Base-by-base conservation (phyloP, 1,284 basidiomycete genomes). In the Xerocomus cyaneibrunnescens region DNA sequence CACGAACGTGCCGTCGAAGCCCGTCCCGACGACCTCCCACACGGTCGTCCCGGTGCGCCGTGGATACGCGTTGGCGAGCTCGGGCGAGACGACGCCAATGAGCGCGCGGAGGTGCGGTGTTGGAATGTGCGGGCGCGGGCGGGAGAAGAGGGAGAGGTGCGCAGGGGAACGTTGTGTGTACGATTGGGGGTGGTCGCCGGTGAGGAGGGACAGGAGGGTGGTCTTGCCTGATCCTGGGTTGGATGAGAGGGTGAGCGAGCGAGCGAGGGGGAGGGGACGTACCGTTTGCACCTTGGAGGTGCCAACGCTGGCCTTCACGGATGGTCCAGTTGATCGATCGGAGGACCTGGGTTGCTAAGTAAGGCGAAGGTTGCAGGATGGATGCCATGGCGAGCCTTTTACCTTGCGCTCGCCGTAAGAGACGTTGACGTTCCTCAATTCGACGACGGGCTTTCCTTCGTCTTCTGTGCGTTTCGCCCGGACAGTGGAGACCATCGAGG, bases 151-250 rank as follows among this genome's bases (percentile, higher is more conserved):
- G 3, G 77, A 74, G 8, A 98, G 79, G 16, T 88, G 73, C 21
- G 77, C 71, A 8, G 77, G 75, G 46, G 85, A 73, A 3, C 73
- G 70, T 66, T 92, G 87, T 1, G 85, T 87, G 72, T 88, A 98
- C 0, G 94, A 96, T 57, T 92, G 92, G 0, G 96, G 95, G 69
- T 98, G 96, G 62, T 96, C 93, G 22, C 96, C 96, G 0, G 94
- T 92, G 34, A 99, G 74, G 30, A 98, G 71, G 5, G 95, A 87
- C n/a, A 98, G 78, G 1, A 98, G 82, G 0, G 96, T 98, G 0
- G 95, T 96, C 74, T 99, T 99, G 2, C 96, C 96, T 0, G 92
- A 93, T 41, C 94, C 89, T 92, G 51, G 16, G 36, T n/a, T n/a
- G n/a, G n/a, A 37, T 2, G 12, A 1, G 9, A 48, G 23, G 30